These are phyloP conservation scores for Pseudodiploospora longispora DNA, from an alignment of 2,329 filamentous ascomycete species.

Conservation along the genomic window DNA sequence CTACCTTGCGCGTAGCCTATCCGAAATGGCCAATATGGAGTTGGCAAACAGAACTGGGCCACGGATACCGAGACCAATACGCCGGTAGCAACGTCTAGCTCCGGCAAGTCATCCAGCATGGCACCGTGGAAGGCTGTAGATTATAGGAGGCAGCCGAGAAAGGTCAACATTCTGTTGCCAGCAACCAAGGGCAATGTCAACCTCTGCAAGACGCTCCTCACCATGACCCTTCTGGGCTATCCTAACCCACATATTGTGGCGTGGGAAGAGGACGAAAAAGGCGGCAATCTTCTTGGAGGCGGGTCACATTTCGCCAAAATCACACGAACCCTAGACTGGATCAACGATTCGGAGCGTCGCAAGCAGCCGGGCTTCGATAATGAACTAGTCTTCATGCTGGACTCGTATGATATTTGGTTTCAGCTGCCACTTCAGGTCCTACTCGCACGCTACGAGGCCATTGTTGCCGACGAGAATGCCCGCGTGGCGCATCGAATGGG, in stretches of 20 bases:
- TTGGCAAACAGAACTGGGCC: too few species aligned
- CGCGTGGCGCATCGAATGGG: constrained; percentile 17
- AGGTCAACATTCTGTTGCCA: constrained; percentile 19
- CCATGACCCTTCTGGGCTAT: constrained; percentile 19
- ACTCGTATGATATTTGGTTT: constrained; percentile 27
- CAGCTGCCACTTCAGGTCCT: constrained; percentile 21
- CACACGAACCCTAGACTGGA: constrained; percentile 16
- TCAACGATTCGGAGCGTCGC: constrained; percentile 15
- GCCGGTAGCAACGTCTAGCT: too few species aligned
- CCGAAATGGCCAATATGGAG: too few species aligned
- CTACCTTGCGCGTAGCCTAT: too few species aligned
- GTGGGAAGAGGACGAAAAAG: constrained; percentile 16
- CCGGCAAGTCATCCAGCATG: too few species aligned
- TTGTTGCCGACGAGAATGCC: constrained; percentile 15
- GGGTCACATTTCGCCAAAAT: constrained; percentile 24
- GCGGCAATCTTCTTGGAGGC: constrained; percentile 13
- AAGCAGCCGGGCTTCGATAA: constrained; percentile 16
- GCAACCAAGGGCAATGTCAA: constrained; percentile 16
- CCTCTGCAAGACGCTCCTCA: constrained; percentile 25
- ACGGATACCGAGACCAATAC: too few species aligned
- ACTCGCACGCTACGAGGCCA: constrained; percentile 16
- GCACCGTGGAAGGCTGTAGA: neutral
- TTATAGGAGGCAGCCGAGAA: neutral
- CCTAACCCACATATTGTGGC: constrained; percentile 19
- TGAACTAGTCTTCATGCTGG: constrained; percentile 22